Evolutionary conservation across 208 protist genomes (phyloP).

Genomic region (Acanthamoeba triangularis): DNA sequence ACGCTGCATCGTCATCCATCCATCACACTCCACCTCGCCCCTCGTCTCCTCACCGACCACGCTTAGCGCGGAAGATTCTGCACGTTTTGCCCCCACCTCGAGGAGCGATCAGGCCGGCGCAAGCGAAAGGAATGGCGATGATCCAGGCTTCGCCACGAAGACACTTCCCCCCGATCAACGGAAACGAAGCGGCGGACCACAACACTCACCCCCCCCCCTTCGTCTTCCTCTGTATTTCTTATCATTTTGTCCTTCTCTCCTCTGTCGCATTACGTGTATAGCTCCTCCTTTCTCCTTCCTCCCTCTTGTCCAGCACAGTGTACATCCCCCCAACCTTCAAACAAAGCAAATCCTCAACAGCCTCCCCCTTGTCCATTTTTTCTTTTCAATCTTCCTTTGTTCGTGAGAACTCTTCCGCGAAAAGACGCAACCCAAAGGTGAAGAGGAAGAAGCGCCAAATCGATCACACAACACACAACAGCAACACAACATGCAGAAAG

Average conservation of each 20-base stretch:
- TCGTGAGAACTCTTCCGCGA: neutral
- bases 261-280: neutral
- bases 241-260: neutral
- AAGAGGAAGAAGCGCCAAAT: too few species aligned
- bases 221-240: constrained; percentile 24
- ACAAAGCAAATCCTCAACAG: neutral
- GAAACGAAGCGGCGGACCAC: neutral
- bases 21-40: neutral
- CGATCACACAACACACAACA: neutral
- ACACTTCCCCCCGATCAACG: neutral
- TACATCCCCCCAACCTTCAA: neutral
- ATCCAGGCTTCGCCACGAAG: neutral
- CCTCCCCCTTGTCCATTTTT: neutral
- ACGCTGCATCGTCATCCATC: neutral
- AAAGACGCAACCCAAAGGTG: neutral
- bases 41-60: neutral
- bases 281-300: too few species aligned
- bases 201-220: neutral
- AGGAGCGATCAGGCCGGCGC: neutral
- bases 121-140: neutral
- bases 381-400: neutral
- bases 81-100: neutral
- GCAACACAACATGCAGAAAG: neutral
- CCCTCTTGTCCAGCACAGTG: neutral
- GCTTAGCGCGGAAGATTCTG: constrained; percentile 5